Percentiles rank a stretch among this genome's conserved stretches.
Evolutionary conservation across 345 rosid species (phyloP).

Genomic region (Eucalyptus paniculata): DNA sequence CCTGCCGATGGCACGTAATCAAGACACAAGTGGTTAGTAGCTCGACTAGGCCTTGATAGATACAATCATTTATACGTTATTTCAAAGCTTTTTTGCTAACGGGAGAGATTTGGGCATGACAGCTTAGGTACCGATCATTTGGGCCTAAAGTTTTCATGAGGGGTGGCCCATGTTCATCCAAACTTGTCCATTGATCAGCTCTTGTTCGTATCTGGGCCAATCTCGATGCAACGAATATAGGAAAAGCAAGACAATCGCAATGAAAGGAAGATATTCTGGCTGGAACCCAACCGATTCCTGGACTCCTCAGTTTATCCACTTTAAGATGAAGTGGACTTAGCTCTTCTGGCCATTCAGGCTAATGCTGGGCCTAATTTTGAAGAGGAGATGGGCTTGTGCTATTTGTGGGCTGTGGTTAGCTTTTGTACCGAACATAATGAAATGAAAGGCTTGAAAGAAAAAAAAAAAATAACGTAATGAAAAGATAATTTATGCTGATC

Average conservation of each 20-base stretch:
- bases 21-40: not conserved
- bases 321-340: not conserved
- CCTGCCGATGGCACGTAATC: conserved; percentile 11
- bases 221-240: not conserved
- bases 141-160: not conserved
- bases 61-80: not conserved
- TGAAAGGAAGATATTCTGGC: not conserved
- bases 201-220: not conserved
- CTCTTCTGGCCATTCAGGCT: not conserved
- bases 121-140: not conserved
- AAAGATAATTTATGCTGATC: not conserved
- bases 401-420: not conserved
- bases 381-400: not conserved
- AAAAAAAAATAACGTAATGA: not conserved
- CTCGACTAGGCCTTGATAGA: not conserved
- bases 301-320: not conserved
- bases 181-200: not conserved
- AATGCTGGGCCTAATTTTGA: not conserved
- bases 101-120: not conserved
- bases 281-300: not conserved
- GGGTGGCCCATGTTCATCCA: not conserved
- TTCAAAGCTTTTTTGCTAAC: not conserved
- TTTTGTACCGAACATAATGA: not conserved
- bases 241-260: not conserved
- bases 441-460: not conserved